phyloP scores from a whole-genome alignment of 2,329 filamentous ascomycete genomes.

The Parastagonospora nodorum region DNA sequence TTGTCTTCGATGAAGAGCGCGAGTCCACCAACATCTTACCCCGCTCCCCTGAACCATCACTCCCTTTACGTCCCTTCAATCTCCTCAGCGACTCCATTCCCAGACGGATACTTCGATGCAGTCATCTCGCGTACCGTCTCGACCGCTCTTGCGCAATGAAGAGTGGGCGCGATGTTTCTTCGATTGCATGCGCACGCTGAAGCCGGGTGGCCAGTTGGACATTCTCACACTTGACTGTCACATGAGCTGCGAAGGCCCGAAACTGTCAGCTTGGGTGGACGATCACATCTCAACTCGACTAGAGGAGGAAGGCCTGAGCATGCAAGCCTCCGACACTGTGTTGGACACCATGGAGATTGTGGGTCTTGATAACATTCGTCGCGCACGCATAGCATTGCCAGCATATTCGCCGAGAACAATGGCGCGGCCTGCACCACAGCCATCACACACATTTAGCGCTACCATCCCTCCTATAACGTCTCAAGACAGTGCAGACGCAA shows the following conservation, averaged over 20 bases:
- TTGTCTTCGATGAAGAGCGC: constrained; percentile 25
- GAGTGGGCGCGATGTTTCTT: constrained; percentile 36
- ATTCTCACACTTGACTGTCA: constrained; percentile 32
- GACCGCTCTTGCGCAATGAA: constrained; percentile 29
- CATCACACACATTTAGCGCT: constrained; percentile 9
- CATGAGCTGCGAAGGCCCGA: constrained; percentile 28
- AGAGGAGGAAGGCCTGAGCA: constrained; percentile 27
- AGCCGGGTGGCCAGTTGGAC: constrained; percentile 33
- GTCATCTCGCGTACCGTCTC: constrained; percentile 31
- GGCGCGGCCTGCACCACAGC: constrained; percentile 6
- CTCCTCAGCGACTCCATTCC: constrained; percentile 27
- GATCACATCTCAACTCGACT: constrained; percentile 25
- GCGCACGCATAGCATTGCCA: constrained; percentile 31
- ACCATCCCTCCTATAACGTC: constrained; percentile 15
- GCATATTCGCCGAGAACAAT: constrained; percentile 18
- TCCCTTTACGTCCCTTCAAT: constrained; percentile 30
- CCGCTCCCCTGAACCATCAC: constrained; percentile 35
- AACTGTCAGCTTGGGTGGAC: constrained; percentile 29
- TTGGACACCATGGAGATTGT: constrained; percentile 38
- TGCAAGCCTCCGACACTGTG: constrained; percentile 29
- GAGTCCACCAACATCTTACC: constrained; percentile 24
- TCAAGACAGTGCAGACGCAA: constrained; percentile 25
- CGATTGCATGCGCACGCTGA: constrained; percentile 35
- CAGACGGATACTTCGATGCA: constrained; percentile 32
- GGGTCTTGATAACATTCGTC: constrained; percentile 32